Conservation (phyloP, 257 asterid species). For the Lavandula angustifolia region DNA sequence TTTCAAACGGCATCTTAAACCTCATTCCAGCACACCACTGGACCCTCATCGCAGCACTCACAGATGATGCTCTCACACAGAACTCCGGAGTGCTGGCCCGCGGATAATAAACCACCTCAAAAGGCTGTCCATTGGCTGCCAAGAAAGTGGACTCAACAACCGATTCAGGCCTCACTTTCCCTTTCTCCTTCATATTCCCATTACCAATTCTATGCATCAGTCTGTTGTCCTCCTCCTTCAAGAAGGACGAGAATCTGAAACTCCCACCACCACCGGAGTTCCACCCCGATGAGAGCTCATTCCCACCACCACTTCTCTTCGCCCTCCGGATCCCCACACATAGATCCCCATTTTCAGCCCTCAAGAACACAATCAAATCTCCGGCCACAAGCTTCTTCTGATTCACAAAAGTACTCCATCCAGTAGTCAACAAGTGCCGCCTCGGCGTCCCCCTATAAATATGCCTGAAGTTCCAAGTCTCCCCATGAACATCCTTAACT, state of each 20-base stretch:
- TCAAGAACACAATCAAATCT: conserved; percentile 52
- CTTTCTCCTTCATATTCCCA: conserved; percentile 44
- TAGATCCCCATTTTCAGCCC: conserved; percentile 54
- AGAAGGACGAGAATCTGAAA: conserved; percentile 33
- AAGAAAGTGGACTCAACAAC: conserved; percentile 48
- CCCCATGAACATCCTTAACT: conserved; percentile 52
- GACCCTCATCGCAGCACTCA: conserved; percentile 46
- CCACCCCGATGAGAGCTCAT: conserved; percentile 42
- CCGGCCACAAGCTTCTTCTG: conserved; percentile 62
- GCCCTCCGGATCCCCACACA: conserved; percentile 56
- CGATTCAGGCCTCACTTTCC: conserved; percentile 48
- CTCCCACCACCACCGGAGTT: conserved; percentile 39
- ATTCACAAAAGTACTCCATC: conserved; percentile 60
- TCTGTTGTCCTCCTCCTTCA: conserved; percentile 42
- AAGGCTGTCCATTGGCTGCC: conserved; percentile 54
- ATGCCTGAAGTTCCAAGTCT: conserved; percentile 49
- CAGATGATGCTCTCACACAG: conserved; percentile 48
- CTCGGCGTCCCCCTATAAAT: conserved; percentile 58
- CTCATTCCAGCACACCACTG: conserved; percentile 57
- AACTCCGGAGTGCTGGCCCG: conserved; percentile 57
- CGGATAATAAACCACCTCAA: conserved; percentile 56
- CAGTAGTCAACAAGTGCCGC: conserved; percentile 61
- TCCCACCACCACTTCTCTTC: conserved; percentile 38
- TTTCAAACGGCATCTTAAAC: conserved; percentile 61
- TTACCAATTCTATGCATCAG: conserved; percentile 33